Evolutionary conservation across 2,329 filamentous ascomycete species (phyloP), one percentile per base, ranked within the genome.

Genomic region (Aspergillus fijiensis): DNA sequence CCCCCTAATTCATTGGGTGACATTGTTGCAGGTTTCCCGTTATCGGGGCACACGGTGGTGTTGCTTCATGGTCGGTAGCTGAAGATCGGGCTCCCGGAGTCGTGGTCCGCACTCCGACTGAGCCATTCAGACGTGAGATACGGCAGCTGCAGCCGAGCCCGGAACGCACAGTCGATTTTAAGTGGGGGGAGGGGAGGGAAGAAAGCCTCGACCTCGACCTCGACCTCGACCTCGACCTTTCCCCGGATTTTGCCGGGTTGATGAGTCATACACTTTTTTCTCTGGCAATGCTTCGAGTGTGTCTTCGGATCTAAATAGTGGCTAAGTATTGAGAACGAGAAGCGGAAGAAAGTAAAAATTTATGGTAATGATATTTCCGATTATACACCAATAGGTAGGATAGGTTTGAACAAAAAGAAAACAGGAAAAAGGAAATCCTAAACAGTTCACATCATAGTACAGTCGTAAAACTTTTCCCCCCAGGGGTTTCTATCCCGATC

Each of bases 381-480:
- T 61, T 61, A 61, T 59, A 55, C 57, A 58, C 57, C 21, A n/a
- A 55, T 63, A 16, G 33, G 12, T 35, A 35, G 33, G 33, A 12
- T 35, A 35, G 33, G 33, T 35, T 35, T 35, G 11, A 16, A 59
- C 61, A 61, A 69, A 68, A 69, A 42, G 9, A 19, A 45, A 9
- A n/a, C 1, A 42, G 14, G 5, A n/a, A 42, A 45, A 45, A 45
- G 39, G 4, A 35, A 35, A 35, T 35, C 33, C 33, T 35, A 16
- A 35, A 35, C 61, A 65, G 60, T 66, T 64, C 54, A 63, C 60
- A 64, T 71, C 69, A 72, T 74, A 66, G 69, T 75, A 73, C 68
- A 71, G 61, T 72, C 72, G 69, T 73, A 72, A 72, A 45, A 45
- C 66, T 71, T 72, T 73, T 73, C 68, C 63, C 63, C 63, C 62